Evolutionary conservation across 495 filamentous ascomycete species (phyloP), one percentile per base, ranked within the genome.

Genomic region (Tuber calosporum): DNA sequence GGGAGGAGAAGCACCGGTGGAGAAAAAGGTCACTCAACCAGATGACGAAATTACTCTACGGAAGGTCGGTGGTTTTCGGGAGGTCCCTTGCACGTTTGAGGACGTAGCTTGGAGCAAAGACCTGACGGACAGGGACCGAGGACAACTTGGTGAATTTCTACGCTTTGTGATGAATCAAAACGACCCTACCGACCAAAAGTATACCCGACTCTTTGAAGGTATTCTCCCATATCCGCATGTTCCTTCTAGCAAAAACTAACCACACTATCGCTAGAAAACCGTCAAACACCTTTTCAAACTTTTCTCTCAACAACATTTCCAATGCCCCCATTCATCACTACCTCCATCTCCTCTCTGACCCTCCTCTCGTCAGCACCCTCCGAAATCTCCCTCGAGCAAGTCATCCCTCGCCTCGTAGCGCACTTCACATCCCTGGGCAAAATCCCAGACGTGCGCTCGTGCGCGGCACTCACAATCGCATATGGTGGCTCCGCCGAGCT

Each of bases 401-500:
- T 91, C 11, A 82, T 92, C 15, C 86, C 88, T 15, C 85, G 87
- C 43, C 91, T 98, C 69, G 87, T 90, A 78, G 87, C 90, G 67
- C 94, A 99, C 83, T 85, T 98, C 30, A 85, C 89, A 19, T 97
- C 93, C 4, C 92, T 97, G 79, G 94, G 94, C 36, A 81, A 71
- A 30, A 81, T 81, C 41, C 74, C 80, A 7, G 80, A 81, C 37
- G 72, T 77, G 15, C 72, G 80, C n/a, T 77, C 74, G 4, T 72
- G 79, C 20, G 79, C 80, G 30, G 80, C 80, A 13, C 66, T 81
- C n/a, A 81, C 79, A 38, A 71, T 81, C 34, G 74, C 77, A 7
- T 99, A 94, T 90, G 95, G 95, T 34, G 93, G 96, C 73, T 86
- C 89, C 15, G 90, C 93, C n/a, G 95, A 99, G 83, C 89, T 98